Base-by-base conservation (phyloP, 345 rosid genomes). In the Salix arbutifolia region DNA sequence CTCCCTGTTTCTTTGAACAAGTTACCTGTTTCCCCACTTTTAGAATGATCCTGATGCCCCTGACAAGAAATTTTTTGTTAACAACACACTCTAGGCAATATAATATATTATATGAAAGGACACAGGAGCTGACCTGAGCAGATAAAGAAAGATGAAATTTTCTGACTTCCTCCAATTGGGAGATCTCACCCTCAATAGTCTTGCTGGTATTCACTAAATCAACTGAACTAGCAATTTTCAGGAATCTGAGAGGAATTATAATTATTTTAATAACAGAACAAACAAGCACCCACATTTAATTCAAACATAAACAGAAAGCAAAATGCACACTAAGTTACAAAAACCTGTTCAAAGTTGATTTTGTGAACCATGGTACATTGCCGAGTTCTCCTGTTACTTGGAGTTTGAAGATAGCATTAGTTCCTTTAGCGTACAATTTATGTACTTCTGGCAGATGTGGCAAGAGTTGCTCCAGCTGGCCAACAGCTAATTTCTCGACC, bases 141-240 rank as follows among this genome's bases (percentile, higher is more conserved):
- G 83, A 84, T 69, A 87, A 78, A 72, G 89, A 84, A 83, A 87
- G 76, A 74, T 90, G 91, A 74, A 88, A 88, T 48, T 84, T 87
- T 79, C 88, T 90, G 67, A 87, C 86, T 74, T 87, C 91, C 81
- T 87, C 90, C 87, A 88, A 81, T 72, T 86, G 90, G 82, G 86
- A 85, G 71, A 85, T 87, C 86, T 88, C 91, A 52, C 71, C 86
- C 80, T 83, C 84, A 64, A 90, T 85, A 33, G 65, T 74, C 78
- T 83, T 87, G 65, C 82, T 75, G 44, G 68, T 75, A 72, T 78
- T 83, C 16, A 82, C 19, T 19, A 88, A 80, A 77, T 78, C 86
- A 60, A 76, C 74, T n/a, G 88, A 88, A 69, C 85, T 82, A 48
- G 85, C 83, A 77, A 88, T 40, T 44, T 56, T 12, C 26, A 90